phyloP scores from a whole-genome alignment of 2,329 filamentous ascomycete genomes.

The Paecilomyces sp. region DNA sequence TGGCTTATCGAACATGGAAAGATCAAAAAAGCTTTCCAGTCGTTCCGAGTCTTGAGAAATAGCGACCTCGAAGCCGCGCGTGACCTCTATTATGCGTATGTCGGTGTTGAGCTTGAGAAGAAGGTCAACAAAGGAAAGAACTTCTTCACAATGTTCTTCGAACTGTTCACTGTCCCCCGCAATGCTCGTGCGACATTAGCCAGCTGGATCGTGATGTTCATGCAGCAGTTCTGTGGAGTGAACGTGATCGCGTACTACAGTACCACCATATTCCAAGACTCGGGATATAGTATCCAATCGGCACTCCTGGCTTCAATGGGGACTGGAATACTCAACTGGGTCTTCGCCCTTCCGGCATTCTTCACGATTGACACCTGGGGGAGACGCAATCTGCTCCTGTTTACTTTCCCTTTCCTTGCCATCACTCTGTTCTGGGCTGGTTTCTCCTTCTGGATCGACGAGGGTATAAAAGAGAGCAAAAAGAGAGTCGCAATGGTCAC shows the following conservation, averaged over 20 bases:
- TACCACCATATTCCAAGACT: conserved; percentile 53
- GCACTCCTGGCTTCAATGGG: conserved; percentile 57
- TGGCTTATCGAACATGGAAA: conserved; percentile 46
- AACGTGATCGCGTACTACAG: conserved; percentile 58
- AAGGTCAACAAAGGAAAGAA: conserved; percentile 45
- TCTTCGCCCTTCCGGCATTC: conserved; percentile 58
- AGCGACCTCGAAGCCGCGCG: conserved; percentile 48
- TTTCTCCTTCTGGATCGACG: conserved; percentile 45
- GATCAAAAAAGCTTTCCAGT: conserved; percentile 40
- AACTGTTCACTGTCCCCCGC: conserved; percentile 55
- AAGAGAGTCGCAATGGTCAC: conserved; percentile 36
- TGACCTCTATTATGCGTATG: conserved; percentile 50
- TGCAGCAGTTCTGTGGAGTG: conserved; percentile 38
- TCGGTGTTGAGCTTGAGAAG: conserved; percentile 55
- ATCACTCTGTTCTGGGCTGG: conserved; percentile 43
- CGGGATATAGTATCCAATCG: conserved; percentile 43
- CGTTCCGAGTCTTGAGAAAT: conserved; percentile 42
- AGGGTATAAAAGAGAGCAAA: conserved; percentile 18
- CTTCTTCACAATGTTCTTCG: conserved; percentile 47
- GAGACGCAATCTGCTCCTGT: conserved; percentile 54
- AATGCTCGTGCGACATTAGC: conserved; percentile 54
- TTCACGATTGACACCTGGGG: conserved; percentile 63
- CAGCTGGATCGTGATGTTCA: conserved; percentile 56
- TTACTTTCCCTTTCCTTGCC: conserved; percentile 56
- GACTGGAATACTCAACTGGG: conserved; percentile 58